phyloP scores from a whole-genome alignment of 148 eudicot species.

The Euryodendron excelsum region DNA sequence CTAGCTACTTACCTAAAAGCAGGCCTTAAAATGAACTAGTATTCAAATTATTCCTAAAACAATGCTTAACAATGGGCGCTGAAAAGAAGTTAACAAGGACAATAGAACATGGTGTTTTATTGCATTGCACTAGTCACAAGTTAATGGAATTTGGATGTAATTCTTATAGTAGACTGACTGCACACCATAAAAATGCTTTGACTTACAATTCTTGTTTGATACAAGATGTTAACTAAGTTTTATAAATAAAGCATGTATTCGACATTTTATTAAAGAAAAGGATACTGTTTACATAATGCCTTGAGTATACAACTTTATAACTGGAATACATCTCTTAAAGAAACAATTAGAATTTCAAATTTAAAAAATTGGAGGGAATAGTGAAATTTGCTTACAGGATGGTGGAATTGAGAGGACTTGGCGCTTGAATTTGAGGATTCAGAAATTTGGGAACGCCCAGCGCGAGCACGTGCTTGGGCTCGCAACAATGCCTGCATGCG shows the following conservation, averaged over 20 bases:
- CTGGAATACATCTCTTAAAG: not conserved
- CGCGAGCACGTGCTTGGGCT: slow-evolving; percentile 67
- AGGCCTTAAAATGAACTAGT: not conserved
- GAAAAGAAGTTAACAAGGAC: not conserved
- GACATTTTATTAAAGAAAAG: not conserved
- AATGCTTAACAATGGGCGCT: not conserved
- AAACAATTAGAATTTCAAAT: not conserved
- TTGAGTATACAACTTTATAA: not conserved
- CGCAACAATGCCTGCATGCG: slow-evolving; percentile 67
- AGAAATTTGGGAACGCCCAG: slow-evolving; percentile 36
- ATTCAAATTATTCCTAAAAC: not conserved
- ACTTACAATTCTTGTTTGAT: not conserved
- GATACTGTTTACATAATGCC: not conserved
- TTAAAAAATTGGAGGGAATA: slow-evolving; percentile 15
- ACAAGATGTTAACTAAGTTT: not conserved
- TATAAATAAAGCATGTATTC: not conserved
- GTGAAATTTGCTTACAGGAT: slow-evolving; percentile 40
- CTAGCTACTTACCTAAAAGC: not conserved
- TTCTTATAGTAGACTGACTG: not conserved
- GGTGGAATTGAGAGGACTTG: slow-evolving; percentile 42
- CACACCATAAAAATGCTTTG: not conserved
- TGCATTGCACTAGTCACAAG: too few species aligned
- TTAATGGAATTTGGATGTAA: too few species aligned
- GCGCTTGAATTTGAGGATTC: slow-evolving; percentile 52
- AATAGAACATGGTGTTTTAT: not conserved